Percentiles rank a stretch among this genome's conserved stretches.
These are phyloP conservation scores for Bretschneidera sinensis DNA, from an alignment of 345 rosid genomes.

Conservation along the genomic window DNA sequence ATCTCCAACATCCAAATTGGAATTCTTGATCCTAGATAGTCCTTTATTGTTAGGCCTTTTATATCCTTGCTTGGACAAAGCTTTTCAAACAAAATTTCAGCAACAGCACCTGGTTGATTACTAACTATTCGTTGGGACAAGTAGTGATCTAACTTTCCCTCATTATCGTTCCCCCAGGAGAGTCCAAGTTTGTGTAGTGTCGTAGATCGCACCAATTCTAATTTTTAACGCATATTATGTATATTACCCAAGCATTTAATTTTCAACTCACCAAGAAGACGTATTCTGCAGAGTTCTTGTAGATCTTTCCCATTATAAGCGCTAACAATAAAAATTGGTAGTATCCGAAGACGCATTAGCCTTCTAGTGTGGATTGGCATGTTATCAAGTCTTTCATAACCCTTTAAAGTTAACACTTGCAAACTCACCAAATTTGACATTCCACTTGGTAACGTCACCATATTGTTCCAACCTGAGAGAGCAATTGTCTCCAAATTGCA, in stretches of 20 bases:
- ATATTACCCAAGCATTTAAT: conserved; percentile 16
- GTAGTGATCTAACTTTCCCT: neutral
- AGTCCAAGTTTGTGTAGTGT: conserved; percentile 16
- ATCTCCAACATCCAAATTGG: conserved; percentile 28
- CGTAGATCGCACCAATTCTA: too few species aligned
- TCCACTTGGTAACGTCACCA: conserved; percentile 15
- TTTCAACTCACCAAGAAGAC: conserved; percentile 16
- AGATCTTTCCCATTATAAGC: neutral
- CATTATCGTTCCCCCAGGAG: conserved; percentile 13
- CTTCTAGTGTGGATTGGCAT: conserved; percentile 13
- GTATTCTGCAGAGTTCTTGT: conserved; percentile 6
- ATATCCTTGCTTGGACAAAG: conserved; percentile 18
- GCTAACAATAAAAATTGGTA: conserved; percentile 25
- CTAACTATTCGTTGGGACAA: neutral
- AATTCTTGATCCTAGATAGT: conserved; percentile 13
- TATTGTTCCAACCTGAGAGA: conserved; percentile 18
- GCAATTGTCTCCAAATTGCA: conserved; percentile 14
- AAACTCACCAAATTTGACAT: neutral
- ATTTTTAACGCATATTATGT: neutral
- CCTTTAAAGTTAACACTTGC: conserved; percentile 16
- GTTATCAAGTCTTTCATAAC: conserved; percentile 11
- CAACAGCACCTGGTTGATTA: neutral
- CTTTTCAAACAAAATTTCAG: conserved; percentile 6
- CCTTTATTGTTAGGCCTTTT: conserved; percentile 8
- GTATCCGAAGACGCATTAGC: conserved; percentile 13